These are phyloP conservation scores for Moricandia moricandioides DNA, from an alignment of 345 rosid genomes.

Conservation along the genomic window DNA sequence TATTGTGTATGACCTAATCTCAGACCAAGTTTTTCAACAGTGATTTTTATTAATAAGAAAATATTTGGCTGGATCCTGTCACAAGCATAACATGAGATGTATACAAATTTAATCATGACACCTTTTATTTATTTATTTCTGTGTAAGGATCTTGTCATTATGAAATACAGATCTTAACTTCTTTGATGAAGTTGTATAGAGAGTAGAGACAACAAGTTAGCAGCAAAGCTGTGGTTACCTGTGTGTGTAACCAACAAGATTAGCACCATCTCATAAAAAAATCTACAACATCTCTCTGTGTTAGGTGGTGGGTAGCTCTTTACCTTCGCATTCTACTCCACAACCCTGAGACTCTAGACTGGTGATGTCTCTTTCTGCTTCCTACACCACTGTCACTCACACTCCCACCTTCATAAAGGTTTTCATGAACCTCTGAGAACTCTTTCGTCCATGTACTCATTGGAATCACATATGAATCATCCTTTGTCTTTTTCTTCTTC, in stretches of 20 bases:
- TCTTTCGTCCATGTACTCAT: slow-evolving; percentile 71
- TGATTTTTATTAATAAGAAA: background rate
- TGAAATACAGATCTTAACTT: slow-evolving; percentile 19
- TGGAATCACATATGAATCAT: slow-evolving; percentile 83
- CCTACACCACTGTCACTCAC: slow-evolving; percentile 83
- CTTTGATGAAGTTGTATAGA: background rate
- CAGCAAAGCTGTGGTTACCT: slow-evolving; percentile 31
- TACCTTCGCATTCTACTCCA: slow-evolving; percentile 44
- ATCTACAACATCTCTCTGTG: background rate
- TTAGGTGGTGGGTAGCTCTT: background rate
- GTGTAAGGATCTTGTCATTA: slow-evolving; percentile 19
- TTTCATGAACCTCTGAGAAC: slow-evolving; percentile 76
- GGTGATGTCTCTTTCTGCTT: slow-evolving; percentile 52
- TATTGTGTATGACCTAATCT: too few species aligned
- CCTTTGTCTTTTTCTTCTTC: slow-evolving; percentile 67
- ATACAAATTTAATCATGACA: background rate
- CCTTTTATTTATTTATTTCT: background rate
- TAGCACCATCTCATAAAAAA: background rate
- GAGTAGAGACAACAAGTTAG: slow-evolving; percentile 22
- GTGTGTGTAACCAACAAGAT: slow-evolving; percentile 20
- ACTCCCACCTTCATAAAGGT: slow-evolving; percentile 64
- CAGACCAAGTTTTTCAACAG: too few species aligned
- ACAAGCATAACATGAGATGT: background rate
- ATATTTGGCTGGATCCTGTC: background rate
- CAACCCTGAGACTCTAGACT: slow-evolving; percentile 41